phyloP scores from a whole-genome alignment of 306 rosid genomes.

The Rosa multiflora region DNA sequence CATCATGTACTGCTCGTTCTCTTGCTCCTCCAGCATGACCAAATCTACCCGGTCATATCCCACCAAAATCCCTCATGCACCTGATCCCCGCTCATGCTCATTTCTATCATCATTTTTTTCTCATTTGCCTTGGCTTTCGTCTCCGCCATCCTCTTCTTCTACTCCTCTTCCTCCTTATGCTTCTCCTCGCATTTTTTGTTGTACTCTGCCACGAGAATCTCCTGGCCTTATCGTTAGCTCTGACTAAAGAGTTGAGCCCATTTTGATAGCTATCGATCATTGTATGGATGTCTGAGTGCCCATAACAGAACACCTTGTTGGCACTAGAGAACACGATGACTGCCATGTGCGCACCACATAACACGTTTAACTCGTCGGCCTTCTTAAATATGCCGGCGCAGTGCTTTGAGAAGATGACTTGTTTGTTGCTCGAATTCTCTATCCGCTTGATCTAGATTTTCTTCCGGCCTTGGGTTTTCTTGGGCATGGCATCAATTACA shows the following conservation, averaged over 20 bases:
- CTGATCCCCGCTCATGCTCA: neutral
- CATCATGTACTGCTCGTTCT: neutral
- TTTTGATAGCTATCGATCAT: neutral
- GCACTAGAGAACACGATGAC: slow-evolving; percentile 1
- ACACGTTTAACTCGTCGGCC: neutral
- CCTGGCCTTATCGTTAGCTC: neutral
- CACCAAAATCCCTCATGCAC: slow-evolving; percentile 8
- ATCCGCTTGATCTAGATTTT: neutral
- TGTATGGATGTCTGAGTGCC: neutral
- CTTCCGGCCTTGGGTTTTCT: neutral
- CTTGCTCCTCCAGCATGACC: neutral
- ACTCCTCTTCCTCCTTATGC: neutral
- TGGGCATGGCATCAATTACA: neutral
- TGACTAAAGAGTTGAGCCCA: neutral
- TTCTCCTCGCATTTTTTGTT: too few species aligned
- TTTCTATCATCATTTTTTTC: neutral
- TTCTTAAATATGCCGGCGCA: neutral
- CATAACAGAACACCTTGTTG: neutral
- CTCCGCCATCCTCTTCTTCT: neutral
- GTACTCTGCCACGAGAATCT: too few species aligned
- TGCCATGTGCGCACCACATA: neutral
- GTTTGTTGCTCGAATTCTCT: neutral
- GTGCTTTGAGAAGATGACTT: slow-evolving; percentile 10
- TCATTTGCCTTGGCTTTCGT: neutral
- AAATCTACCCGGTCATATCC: neutral